phyloP scores from a whole-genome alignment of 768 basidiomycete species.

The Psilocybe cyanescens region DNA sequence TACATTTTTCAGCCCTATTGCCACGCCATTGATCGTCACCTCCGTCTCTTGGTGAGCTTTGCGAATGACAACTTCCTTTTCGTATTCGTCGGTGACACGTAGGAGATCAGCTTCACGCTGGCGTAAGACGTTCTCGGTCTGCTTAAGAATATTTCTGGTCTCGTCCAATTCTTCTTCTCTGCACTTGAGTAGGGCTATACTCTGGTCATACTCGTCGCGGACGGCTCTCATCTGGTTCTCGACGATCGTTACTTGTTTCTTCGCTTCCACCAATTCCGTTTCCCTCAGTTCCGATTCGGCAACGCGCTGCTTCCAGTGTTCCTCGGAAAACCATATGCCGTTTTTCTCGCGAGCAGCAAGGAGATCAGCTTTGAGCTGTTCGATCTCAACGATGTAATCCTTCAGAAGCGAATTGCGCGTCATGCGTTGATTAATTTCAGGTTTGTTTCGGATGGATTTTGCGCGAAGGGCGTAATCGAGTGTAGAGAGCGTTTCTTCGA shows the following conservation, averaged over 20 bases:
- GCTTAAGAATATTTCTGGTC: constrained; percentile 58
- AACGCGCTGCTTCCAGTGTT: constrained; percentile 85
- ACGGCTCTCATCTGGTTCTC: constrained; percentile 80
- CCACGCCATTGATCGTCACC: constrained; percentile 68
- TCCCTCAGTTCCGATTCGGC: constrained; percentile 76
- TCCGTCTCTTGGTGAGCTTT: constrained; percentile 82
- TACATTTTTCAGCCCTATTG: constrained; percentile 65
- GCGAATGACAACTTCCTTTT: constrained; percentile 81
- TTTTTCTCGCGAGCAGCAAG: constrained; percentile 94
- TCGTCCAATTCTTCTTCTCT: constrained; percentile 76
- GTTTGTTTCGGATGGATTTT: constrained; percentile 93
- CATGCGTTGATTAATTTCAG: constrained; percentile 94
- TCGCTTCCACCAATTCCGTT: constrained; percentile 82
- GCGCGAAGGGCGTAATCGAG: constrained; percentile 96
- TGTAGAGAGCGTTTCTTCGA: constrained; percentile 97
- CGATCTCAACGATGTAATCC: constrained; percentile 93
- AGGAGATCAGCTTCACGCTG: constrained; percentile 62
- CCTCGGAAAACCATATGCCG: constrained; percentile 92
- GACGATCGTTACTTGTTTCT: constrained; percentile 49
- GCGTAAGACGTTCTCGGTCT: constrained; percentile 54
- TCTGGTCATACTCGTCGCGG: constrained; percentile 91
- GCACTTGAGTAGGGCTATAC: constrained; percentile 74
- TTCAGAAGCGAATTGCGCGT: constrained; percentile 90
- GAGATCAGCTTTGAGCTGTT: constrained; percentile 88
- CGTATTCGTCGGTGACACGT: constrained; percentile 59